Evolutionary conservation across 225 moss, liverwort and hornwort species (phyloP).

Genomic region (Ulota crispa): DNA sequence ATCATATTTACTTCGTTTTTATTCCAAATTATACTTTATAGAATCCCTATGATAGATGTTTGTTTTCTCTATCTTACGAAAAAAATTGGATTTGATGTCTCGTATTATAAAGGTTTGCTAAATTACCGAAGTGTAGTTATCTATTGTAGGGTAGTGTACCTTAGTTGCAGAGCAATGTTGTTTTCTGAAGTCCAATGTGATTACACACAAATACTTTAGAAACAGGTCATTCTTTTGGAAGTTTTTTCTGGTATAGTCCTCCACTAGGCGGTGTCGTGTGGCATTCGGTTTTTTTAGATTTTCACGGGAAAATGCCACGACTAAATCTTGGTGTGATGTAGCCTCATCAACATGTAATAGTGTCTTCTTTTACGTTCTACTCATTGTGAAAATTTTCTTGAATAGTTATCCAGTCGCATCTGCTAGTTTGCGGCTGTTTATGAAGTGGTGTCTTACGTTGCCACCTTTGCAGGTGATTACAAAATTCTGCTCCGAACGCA

Average conservation of each 20-base stretch:
- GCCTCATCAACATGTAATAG: background rate
- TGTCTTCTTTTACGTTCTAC: background rate
- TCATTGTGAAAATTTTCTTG: background rate
- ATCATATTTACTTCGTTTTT: too few relatives aligned
- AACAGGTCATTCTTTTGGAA: constrained; percentile 24
- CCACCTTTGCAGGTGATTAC: constrained; percentile 84
- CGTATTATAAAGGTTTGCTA: too few relatives aligned
- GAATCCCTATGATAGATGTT: too few relatives aligned
- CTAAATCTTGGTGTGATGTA: background rate
- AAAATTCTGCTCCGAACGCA: constrained; percentile 97
- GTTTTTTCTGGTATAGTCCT: background rate
- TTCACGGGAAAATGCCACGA: background rate
- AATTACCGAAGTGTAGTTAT: too few relatives aligned
- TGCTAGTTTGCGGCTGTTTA: background rate
- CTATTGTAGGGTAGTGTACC: too few relatives aligned
- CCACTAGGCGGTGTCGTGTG: background rate
- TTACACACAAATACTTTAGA: background rate
- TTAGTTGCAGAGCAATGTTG: background rate
- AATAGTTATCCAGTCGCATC: background rate
- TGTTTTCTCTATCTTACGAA: too few relatives aligned
- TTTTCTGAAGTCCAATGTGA: constrained; percentile 8
- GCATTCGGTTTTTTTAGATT: constrained; percentile 11
- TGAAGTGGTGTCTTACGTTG: constrained; percentile 35
- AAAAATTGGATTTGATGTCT: too few relatives aligned
- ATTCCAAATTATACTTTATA: too few relatives aligned